phyloP scores from a whole-genome alignment of 177 flowering plant genomes.

The Vitis hybrid region DNA sequence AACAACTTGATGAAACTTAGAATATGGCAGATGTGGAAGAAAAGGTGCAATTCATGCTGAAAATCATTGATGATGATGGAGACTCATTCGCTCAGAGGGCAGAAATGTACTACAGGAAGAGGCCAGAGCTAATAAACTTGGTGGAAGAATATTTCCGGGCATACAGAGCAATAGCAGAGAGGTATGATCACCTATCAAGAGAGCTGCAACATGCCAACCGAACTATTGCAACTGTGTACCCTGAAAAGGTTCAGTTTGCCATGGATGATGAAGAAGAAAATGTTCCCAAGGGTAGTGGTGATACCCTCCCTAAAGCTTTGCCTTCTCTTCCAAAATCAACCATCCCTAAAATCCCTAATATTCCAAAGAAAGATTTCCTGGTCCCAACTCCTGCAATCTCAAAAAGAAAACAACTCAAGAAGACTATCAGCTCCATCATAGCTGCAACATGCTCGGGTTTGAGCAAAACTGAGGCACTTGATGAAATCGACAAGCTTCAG shows the following conservation, averaged over 20 bases:
- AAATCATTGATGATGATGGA: constrained; percentile 73
- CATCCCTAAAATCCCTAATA: constrained; percentile 35
- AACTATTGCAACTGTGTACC: constrained; percentile 67
- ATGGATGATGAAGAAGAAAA: constrained; percentile 55
- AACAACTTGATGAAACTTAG: not conserved
- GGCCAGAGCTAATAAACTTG: constrained; percentile 71
- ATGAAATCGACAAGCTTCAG: constrained; percentile 69
- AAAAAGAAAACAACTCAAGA: constrained; percentile 33
- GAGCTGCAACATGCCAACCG: constrained; percentile 72
- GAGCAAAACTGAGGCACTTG: constrained; percentile 55
- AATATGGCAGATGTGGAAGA: constrained; percentile 73
- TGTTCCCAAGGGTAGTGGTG: not conserved
- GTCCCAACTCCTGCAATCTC: constrained; percentile 19
- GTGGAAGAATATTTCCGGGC: constrained; percentile 75
- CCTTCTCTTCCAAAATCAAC: constrained; percentile 26
- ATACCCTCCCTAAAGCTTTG: constrained; percentile 6
- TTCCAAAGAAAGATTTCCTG: constrained; percentile 31
- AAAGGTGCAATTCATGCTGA: constrained; percentile 55
- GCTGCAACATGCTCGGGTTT: constrained; percentile 35
- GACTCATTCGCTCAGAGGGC: constrained; percentile 79
- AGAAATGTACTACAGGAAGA: constrained; percentile 77
- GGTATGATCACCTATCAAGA: constrained; percentile 65
- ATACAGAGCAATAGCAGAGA: constrained; percentile 81
- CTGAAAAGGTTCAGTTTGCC: constrained; percentile 56
- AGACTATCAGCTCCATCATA: constrained; percentile 16